Percentiles rank a stretch among this genome's conserved stretches.
These are phyloP conservation scores for Asclepias syriaca DNA, from an alignment of 257 asterid species.

Conservation along the genomic window DNA sequence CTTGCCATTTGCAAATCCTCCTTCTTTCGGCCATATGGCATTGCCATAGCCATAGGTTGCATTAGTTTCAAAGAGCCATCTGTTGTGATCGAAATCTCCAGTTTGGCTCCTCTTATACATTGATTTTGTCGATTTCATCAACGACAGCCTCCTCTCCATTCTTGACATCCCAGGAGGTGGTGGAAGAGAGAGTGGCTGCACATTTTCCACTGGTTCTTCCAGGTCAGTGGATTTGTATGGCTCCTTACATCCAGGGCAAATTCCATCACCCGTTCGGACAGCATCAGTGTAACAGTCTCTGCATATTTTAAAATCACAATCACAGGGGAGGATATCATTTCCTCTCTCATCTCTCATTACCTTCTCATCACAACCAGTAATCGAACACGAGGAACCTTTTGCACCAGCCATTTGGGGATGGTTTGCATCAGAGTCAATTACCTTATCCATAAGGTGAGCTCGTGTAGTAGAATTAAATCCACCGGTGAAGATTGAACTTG, in stretches of 20 bases:
- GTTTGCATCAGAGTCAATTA: constrained; percentile 71
- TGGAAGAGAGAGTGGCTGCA: constrained; percentile 46
- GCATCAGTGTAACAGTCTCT: constrained; percentile 75
- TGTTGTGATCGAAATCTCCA: constrained; percentile 64
- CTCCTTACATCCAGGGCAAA: constrained; percentile 92
- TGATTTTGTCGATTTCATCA: constrained; percentile 60
- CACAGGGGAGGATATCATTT: constrained; percentile 76
- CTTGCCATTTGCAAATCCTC: constrained; percentile 41
- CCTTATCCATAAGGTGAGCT: constrained; percentile 96
- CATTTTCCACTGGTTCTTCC: constrained; percentile 41
- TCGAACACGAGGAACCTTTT: constrained; percentile 76
- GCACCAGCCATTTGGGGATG: constrained; percentile 96
- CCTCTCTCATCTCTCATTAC: constrained; percentile 88
- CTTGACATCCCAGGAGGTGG: constrained; percentile 55
- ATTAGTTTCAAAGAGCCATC: constrained; percentile 75
- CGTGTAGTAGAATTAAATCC: constrained; percentile 81
- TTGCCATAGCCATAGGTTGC: constrained; percentile 83
- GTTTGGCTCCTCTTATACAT: constrained; percentile 71
- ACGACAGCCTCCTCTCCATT: constrained; percentile 61
- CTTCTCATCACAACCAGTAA: constrained; percentile 81
- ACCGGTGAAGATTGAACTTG: constrained; percentile 81
- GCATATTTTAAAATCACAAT: constrained; percentile 85
- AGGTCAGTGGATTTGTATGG: constrained; percentile 62
- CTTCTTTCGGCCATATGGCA: constrained; percentile 84
- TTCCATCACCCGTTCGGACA: constrained; percentile 65